Evolutionary conservation across 208 protist species (phyloP), one percentile per base, ranked within the genome.

Genomic region (Tritrichomonas musculus): DNA sequence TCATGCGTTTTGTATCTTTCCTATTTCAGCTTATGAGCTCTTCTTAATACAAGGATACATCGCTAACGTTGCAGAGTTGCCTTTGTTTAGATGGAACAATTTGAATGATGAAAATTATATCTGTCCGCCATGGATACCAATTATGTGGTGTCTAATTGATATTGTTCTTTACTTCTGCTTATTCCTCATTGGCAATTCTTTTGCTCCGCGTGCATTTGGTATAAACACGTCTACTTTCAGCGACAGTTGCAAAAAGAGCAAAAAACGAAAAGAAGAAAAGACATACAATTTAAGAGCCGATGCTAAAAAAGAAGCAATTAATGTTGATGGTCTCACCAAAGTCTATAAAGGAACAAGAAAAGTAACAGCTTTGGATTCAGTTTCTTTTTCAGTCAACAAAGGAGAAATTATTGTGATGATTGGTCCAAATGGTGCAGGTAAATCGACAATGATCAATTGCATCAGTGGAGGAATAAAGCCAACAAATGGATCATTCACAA

Each of bases 391-490:
- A 60, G 39, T 92, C 2, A 20, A 53, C 3, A 50, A 92, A 92
- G 80, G 80, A 8, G 80, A 92, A 92, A 30, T 92, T 64, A 65
- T 92, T 60, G 33, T 53, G 14, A 39, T 92, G 8, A 53, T 92
- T 64, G 80, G 80, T 33, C 50, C 50, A 92, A 92, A 92, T 64
- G 80, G 80, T 20, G 14, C 47, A 33, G 80, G 80, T 27, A 92
- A 92, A 60, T 41, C 44, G 8, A 92, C 80, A 39, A 20, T 64
- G 5, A 2, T 92, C 4, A 13, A 53, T 39, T 47, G 11, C 9
- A 39, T 92, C 53, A 60, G 47, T n/a, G 80, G 80, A n/a, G 80
- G 30, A 60, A 41, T 92, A 20, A 1, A 22, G 17, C 22, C 49
- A n/a, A 9, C 9, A 39, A 8, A 8, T 20, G 25, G 25, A 27